These are phyloP conservation scores for Chamaecrista fasciculata DNA, from an alignment of 306 rosid species.

Conservation along the genomic window DNA sequence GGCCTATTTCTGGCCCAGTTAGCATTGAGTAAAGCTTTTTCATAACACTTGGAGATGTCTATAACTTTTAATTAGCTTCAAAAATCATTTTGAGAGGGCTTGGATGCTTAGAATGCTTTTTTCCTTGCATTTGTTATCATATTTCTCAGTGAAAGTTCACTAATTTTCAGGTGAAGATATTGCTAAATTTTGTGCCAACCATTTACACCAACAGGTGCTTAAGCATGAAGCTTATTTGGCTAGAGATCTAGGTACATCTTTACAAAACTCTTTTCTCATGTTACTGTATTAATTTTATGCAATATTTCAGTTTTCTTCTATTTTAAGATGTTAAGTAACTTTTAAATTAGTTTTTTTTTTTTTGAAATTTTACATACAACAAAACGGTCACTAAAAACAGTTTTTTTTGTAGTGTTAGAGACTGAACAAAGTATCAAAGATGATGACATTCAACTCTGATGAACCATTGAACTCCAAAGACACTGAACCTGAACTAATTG, in stretches of 20 bases:
- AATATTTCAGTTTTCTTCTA: too few relatives aligned
- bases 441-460: too few relatives aligned
- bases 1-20: neutral
- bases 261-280: slow-evolving; percentile 83
- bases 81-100: slow-evolving; percentile 12
- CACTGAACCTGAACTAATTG: slow-evolving; percentile 59
- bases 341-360: too few relatives aligned
- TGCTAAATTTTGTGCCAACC: slow-evolving; percentile 89
- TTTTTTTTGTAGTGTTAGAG: too few relatives aligned
- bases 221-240: slow-evolving; percentile 68
- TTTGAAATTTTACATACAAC: too few relatives aligned
- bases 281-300: slow-evolving; percentile 33
- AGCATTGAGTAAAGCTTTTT: slow-evolving; percentile 14
- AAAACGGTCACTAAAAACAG: too few relatives aligned
- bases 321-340: too few relatives aligned
- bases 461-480: too few relatives aligned
- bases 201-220: slow-evolving; percentile 81
- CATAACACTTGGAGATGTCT: slow-evolving; percentile 1
- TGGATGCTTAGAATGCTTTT: slow-evolving; percentile 10
- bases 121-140: slow-evolving; percentile 8
- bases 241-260: slow-evolving; percentile 74
- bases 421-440: too few relatives aligned
- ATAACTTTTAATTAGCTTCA: neutral
- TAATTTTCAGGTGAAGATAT: slow-evolving; percentile 82
- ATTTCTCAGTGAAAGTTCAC: slow-evolving; percentile 23